Conservation (phyloP, 2,329 filamentous ascomycete species). For the Alternaria dauci region DNA sequence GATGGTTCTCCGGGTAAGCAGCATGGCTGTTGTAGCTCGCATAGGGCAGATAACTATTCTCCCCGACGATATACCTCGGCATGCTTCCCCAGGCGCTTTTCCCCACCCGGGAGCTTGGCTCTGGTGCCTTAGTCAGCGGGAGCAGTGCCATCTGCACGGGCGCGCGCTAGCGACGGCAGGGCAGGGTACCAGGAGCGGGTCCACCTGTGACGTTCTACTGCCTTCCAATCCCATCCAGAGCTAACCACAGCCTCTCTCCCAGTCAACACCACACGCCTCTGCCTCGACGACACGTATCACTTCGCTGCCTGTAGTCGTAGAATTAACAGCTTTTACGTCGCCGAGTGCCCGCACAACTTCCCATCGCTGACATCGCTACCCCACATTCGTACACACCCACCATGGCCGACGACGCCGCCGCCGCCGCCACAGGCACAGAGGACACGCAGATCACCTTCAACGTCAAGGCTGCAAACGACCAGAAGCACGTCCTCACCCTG, state of each 20-base stretch:
- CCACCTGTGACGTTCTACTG: conserved; percentile 37
- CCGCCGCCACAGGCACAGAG: conserved; percentile 57
- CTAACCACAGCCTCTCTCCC: conserved; percentile 12
- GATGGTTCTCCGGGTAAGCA: neutral
- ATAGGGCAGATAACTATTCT: conserved; percentile 10
- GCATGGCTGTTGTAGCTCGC: conserved; percentile 7
- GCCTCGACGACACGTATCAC: conserved; percentile 16
- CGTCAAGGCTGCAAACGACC: conserved; percentile 95
- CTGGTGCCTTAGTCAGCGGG: conserved; percentile 9
- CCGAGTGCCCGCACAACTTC: neutral
- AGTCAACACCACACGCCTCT: conserved; percentile 14
- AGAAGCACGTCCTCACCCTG: conserved; percentile 83
- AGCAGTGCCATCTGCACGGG: conserved; percentile 12
- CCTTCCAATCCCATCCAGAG: conserved; percentile 38
- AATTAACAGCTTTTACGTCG: neutral
- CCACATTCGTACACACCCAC: conserved; percentile 17
- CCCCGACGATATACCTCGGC: conserved; percentile 20
- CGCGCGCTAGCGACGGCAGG: conserved; percentile 27
- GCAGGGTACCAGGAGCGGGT: conserved; percentile 16
- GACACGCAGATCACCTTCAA: conserved; percentile 91
- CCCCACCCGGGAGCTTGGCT: conserved; percentile 8
- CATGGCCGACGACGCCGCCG: conserved; percentile 71
- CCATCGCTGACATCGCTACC: conserved; percentile 20
- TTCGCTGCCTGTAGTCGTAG: neutral
- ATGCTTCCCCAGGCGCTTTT: conserved; percentile 9